Evolutionary conservation across 2,329 filamentous ascomycete species (phyloP).

Genomic region (Fusarium sp.): DNA sequence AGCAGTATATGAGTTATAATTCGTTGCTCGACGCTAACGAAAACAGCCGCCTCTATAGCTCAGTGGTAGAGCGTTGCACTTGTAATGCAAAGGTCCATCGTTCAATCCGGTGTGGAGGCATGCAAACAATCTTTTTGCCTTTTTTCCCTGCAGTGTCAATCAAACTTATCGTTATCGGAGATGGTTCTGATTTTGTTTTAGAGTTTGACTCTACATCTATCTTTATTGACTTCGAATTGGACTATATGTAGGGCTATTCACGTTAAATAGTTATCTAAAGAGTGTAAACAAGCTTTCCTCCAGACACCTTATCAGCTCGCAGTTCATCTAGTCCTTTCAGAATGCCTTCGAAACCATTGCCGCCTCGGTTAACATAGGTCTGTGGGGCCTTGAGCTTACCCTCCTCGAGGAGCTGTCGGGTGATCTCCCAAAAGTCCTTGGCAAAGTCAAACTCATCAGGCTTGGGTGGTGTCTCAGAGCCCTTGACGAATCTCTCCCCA

Average conservation of each 20-base stretch:
- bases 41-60: constrained; percentile 24
- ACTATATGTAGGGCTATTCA: no score
- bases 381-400: not conserved
- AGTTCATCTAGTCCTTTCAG: constrained; percentile 11
- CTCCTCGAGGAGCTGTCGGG: not conserved
- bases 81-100: constrained; percentile 36
- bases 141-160: no score
- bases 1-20: accelerated
- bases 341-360: constrained; percentile 2
- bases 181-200: not conserved
- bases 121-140: not conserved
- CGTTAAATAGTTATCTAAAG: not conserved
- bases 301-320: constrained; percentile 5
- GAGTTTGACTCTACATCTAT: not conserved
- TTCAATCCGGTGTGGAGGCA: constrained; percentile 36
- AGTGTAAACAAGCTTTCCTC: constrained; percentile 16
- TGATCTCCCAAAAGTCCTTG: constrained; percentile 8
- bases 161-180: not conserved
- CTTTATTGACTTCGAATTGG: not conserved
- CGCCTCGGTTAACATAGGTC: not conserved
- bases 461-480: not conserved
- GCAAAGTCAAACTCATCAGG: constrained; percentile 19
- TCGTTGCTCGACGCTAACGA: accelerated
- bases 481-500: constrained; percentile 11
- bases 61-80: constrained; percentile 36